Base-by-base conservation (phyloP, 257 asterid species). In the Solanum rostratum region DNA sequence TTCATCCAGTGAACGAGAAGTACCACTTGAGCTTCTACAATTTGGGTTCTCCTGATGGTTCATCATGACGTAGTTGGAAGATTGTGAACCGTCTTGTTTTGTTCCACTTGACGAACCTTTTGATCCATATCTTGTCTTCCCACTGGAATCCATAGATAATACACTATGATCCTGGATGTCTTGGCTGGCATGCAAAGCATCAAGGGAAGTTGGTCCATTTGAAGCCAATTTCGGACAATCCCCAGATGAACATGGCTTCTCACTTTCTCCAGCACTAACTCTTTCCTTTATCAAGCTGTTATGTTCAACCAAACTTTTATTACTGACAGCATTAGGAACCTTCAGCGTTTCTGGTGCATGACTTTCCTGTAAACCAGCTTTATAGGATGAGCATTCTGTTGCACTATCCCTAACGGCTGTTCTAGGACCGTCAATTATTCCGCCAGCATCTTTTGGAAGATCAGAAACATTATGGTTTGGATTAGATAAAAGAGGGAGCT, bases 401-500 rank as follows among this genome's bases (percentile, higher is more conserved):
- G 53, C 83, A 22, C 80, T 85, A 88, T 85, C 90, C 84, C 85
- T 88, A 65, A 43, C 37, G 82, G 74, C 60, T 79, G 55, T 81
- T 71, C 74, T 88, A 15, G 86, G 57, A 86, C 37, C 62, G 66
- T 39, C 43, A 80, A 63, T 83, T 33, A 73, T 29, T 83, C 79
- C 85, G 57, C 83, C 84, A 78, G 27, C 80, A 87, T 83, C 90
- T 84, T 92, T 90, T 76, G 87, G 84, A 65, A 88, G 91, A 82
- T 88, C 88, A 16, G 80, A 69, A 82, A 68, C 86, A 22, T 83
- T 65, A 84, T 86, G 52, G 37, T 83, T 88, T 33, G 94, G 88
- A 87, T 88, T 85, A 27, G 92, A 90, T 45, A 94, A 43, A 89
- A 97, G 94, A n/a, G 97, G 98, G 84, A 95, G 97, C 86, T 90